Evolutionary conservation across 179 eudicot species (phyloP).

Genomic region (Spergularia azorica): DNA sequence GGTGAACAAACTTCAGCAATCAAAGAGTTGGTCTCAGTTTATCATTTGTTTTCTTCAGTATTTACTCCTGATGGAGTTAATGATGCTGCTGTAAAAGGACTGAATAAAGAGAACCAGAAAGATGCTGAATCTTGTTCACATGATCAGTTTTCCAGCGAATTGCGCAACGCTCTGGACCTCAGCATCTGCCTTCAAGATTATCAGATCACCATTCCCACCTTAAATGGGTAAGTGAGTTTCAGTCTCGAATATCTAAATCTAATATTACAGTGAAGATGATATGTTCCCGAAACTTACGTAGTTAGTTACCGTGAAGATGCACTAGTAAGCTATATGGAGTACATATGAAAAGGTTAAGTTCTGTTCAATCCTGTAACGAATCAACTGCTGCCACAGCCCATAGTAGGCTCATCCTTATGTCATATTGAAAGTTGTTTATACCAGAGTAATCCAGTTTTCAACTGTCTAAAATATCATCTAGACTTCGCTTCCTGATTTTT

Average conservation of each 20-base stretch:
- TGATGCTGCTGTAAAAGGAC: slow-evolving; percentile 32
- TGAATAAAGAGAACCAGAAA: slow-evolving; percentile 23
- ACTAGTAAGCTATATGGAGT: no score
- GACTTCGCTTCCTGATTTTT: neutral
- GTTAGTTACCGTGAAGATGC: neutral
- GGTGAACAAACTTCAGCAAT: slow-evolving; percentile 38
- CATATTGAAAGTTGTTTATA: neutral
- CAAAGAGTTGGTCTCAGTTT: slow-evolving; percentile 58
- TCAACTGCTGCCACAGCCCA: no score
- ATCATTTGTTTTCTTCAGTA: slow-evolving; percentile 54
- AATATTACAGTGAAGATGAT: neutral
- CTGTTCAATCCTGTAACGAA: neutral
- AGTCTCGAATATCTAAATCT: slow-evolving; percentile 8
- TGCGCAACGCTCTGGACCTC: slow-evolving; percentile 59
- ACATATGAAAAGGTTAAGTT: neutral
- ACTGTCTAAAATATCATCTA: neutral
- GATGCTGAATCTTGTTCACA: slow-evolving; percentile 31
- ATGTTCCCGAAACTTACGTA: slow-evolving; percentile 1
- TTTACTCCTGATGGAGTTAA: slow-evolving; percentile 53
- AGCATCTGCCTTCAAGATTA: slow-evolving; percentile 66
- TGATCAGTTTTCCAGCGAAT: slow-evolving; percentile 26
- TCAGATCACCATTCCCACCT: slow-evolving; percentile 76
- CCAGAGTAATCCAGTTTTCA: neutral
- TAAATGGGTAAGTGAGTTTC: slow-evolving; percentile 69
- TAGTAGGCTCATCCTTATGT: neutral